Percentiles rank a stretch among this genome's conserved stretches.
These are phyloP conservation scores for Musa acuminata DNA, from an alignment of 176 grass and related monocot genomes.

Conservation along the genomic window DNA sequence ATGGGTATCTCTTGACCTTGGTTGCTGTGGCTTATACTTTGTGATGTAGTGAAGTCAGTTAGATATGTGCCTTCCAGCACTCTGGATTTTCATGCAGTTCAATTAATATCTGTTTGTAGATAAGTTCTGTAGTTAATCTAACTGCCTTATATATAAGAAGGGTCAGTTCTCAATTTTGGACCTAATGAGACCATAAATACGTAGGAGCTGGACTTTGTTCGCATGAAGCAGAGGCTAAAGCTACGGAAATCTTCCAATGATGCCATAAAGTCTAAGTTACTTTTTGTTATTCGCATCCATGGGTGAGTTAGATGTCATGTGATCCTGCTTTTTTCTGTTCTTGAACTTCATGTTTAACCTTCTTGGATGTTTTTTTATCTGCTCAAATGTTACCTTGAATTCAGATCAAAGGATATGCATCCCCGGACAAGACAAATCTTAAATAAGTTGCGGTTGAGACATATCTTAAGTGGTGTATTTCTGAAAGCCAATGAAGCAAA, in stretches of 20 bases:
- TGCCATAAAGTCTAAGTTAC: no score
- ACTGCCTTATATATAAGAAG: not conserved
- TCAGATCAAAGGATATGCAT: conserved; percentile 63
- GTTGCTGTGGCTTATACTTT: not conserved
- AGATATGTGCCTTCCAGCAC: not conserved
- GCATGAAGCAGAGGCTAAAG: no score
- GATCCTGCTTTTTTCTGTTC: not conserved
- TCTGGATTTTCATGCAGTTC: not conserved
- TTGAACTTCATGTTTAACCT: not conserved
- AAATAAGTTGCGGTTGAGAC: conserved; percentile 45
- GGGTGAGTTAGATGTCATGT: conserved; percentile 36
- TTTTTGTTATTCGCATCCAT: conserved; percentile 80
- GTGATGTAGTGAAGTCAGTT: not conserved
- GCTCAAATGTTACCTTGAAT: conserved; percentile 5
- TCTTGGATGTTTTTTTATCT: not conserved
- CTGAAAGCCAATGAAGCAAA: conserved; percentile 57
- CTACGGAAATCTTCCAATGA: no score
- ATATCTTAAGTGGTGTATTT: conserved; percentile 66
- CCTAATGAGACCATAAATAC: not conserved
- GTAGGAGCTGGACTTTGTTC: conserved; percentile 51
- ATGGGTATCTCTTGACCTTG: not conserved
- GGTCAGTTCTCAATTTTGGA: not conserved
- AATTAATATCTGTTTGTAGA: not conserved
- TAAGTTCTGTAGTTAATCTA: not conserved
- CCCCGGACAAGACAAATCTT: conserved; percentile 51